phyloP scores from a whole-genome alignment of 2,329 filamentous ascomycete species.

The Fusarium sp. region DNA sequence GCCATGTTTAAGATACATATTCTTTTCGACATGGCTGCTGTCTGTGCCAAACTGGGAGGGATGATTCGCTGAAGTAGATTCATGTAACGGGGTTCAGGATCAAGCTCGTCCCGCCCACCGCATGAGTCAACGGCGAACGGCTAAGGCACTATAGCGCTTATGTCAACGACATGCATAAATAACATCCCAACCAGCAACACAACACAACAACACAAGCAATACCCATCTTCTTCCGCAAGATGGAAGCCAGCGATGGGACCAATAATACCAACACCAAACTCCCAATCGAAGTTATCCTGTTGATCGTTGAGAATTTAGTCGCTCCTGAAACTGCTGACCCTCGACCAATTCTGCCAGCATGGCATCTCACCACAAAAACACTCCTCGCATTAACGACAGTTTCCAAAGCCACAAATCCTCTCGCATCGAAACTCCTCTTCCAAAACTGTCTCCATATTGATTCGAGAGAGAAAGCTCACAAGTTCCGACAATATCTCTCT shows the following conservation, averaged over 20 bases:
- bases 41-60: too few relatives aligned
- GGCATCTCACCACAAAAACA: conserved; percentile 10
- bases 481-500: conserved; percentile 3
- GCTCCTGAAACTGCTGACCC: not conserved
- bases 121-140: too few relatives aligned
- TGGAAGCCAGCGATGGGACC: not conserved
- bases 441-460: conserved; percentile 33
- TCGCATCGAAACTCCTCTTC: conserved; percentile 20
- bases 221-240: not conserved
- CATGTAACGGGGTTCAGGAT: too few relatives aligned
- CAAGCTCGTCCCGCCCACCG: too few relatives aligned
- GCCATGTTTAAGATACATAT: too few relatives aligned
- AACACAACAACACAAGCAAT: too few relatives aligned
- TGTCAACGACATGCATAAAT: too few relatives aligned
- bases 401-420: conserved; percentile 5
- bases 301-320: conserved; percentile 23
- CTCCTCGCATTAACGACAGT: conserved; percentile 26
- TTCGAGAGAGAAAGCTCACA: not conserved
- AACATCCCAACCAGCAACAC: too few relatives aligned
- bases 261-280: rapidly evolving
- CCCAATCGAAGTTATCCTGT: conserved; percentile 26
- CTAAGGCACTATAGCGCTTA: too few relatives aligned
- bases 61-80: too few relatives aligned
- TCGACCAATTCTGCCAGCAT: conserved; percentile 16
- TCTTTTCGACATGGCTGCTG: too few relatives aligned